Base-by-base conservation (phyloP, 179 eudicot species). In the Carnegiea gigantea region DNA sequence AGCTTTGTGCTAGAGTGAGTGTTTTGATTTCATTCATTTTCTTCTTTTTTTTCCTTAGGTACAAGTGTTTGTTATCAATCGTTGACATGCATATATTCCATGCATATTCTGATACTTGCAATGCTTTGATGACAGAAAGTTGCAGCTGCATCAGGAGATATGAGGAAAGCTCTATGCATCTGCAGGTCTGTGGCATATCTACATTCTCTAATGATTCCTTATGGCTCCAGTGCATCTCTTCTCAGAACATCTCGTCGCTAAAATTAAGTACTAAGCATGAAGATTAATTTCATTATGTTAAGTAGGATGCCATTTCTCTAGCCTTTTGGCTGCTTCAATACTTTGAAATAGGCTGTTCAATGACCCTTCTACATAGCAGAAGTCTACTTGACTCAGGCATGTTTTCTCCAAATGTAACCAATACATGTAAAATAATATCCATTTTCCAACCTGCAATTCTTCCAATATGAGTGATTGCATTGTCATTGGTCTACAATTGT, bases 61-160 rank as follows among this genome's bases (percentile, higher is more conserved):
- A 26, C 15, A 21, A n/a, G 12, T 15, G 2, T 26, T 28, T 24
- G 48, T 62, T 48, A 40, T 40, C 26, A n/a, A 59, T 23, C 9
- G 59, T 28, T 17, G 20, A 21, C 30, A 65, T 60, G 49, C 38
- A 15, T 48, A 13, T 24, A 51, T 51, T 75, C 36, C 54, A 33
- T 60, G 57, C 73, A 54, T 51, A 36, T 75, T 80, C 80, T 77
- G 23, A 82, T 60, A 70, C 40, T 57, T 81, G 59, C 57, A 72
- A 48, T 79, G 68, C 48, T 74, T 86, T 49, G 78, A 44, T 87
- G 84, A 79, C 92, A 94, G 99, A 96, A 88, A 93, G 99, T 94
- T 79, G 99, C 99, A 36, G 93, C 98, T 77, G 97, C 97, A 78
- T 94, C 99, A 79, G 98, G 99, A 72, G 98, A 96, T 81, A 91